Evolutionary conservation across 2,329 filamentous ascomycete species (phyloP).

Genomic region (Penicillium sp.): DNA sequence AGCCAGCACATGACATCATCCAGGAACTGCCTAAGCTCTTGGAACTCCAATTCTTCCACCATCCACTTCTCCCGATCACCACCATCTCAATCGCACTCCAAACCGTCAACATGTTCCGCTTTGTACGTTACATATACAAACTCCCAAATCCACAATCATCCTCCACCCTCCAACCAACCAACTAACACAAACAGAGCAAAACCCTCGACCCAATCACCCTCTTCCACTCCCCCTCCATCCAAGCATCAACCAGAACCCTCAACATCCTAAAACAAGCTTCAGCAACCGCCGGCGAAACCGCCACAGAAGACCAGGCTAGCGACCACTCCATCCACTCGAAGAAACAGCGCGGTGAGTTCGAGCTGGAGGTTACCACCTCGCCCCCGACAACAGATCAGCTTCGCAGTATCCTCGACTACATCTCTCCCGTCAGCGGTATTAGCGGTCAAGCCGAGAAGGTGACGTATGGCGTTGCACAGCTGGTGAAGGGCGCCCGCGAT

Average conservation of each 20-base stretch:
- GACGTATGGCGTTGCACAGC: constrained; percentile 60
- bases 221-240: constrained; percentile 80
- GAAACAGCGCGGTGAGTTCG: constrained; percentile 67
- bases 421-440: constrained; percentile 38
- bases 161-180: background rate
- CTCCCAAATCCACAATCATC: background rate
- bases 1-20: constrained; percentile 12
- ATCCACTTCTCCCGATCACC: background rate
- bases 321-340: constrained; percentile 61
- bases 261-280: constrained; percentile 78
- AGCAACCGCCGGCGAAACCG: constrained; percentile 63
- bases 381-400: constrained; percentile 80
- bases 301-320: constrained; percentile 72
- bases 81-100: background rate
- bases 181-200: constrained; percentile 58
- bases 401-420: constrained; percentile 78
- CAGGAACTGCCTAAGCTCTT: constrained; percentile 3
- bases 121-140: constrained; percentile 15
- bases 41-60: background rate
- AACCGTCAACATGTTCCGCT: constrained; percentile 27
- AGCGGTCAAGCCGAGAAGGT: constrained; percentile 61
- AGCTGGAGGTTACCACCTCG: constrained; percentile 79
- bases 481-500: constrained; percentile 72
- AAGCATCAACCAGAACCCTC: constrained; percentile 70
- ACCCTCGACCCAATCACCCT: constrained; percentile 88